A percentile compares a stretch with the other conserved stretches of the same genome.
phyloP scores from a whole-genome alignment of 83 land plant genomes.

The Picea engelmannii region DNA sequence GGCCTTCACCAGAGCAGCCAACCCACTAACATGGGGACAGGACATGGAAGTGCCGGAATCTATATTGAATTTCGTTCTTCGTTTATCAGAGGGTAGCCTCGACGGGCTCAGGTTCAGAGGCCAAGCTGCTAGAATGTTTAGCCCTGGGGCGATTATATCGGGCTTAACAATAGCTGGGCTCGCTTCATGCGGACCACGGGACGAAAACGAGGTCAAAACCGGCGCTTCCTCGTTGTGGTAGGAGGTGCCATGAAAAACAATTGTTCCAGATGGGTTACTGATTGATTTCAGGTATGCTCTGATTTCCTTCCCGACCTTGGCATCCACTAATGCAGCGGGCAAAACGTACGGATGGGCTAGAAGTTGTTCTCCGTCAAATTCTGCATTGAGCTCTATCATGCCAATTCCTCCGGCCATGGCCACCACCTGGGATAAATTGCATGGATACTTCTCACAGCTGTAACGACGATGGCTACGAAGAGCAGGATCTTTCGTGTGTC shows the following conservation, averaged over 20 bases:
- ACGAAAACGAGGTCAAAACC: background rate
- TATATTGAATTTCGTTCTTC: too few species aligned
- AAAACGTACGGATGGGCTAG: too few species aligned
- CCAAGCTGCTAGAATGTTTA: background rate
- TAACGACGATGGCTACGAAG: background rate
- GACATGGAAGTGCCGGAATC: too few species aligned
- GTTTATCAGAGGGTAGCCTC: background rate
- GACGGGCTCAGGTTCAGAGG: background rate
- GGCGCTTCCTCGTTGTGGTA: conserved; percentile 11
- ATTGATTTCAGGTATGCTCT: conserved; percentile 20
- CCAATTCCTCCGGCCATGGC: conserved; percentile 51
- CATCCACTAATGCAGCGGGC: conserved; percentile 18
- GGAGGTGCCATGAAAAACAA: conserved; percentile 36
- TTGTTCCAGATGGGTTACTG: conserved; percentile 20
- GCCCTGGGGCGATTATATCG: too few species aligned
- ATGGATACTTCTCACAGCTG: conserved; percentile 26
- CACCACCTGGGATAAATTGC: conserved; percentile 12
- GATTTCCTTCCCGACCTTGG: conserved; percentile 21
- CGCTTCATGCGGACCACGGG: background rate
- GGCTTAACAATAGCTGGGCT: background rate
- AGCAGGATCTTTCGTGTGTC: too few species aligned
- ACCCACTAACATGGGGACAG: too few species aligned
- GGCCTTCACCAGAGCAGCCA: too few species aligned
- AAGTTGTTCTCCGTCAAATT: background rate
- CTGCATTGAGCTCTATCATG: conserved; percentile 38